Evolutionary conservation across 2,329 filamentous ascomycete species (phyloP).

Genomic region (Fusarium sacchari): DNA sequence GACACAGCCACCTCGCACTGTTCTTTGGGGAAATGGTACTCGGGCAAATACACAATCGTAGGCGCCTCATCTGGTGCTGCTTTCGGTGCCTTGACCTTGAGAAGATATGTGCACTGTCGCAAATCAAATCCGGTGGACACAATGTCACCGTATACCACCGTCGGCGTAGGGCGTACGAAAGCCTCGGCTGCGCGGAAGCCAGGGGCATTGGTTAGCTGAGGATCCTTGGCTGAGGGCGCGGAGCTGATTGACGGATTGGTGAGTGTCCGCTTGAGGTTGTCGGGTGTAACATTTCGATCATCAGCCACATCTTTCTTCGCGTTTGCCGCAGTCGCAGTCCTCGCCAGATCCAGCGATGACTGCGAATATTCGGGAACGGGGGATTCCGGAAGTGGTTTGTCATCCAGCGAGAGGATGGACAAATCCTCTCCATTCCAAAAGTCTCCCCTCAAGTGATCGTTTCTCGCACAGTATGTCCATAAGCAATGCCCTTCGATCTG

Average conservation of each 20-base stretch:
- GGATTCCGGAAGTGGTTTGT: conserved; percentile 69
- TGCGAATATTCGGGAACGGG: conserved; percentile 57
- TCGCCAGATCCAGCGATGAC: conserved; percentile 56
- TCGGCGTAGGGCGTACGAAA: conserved; percentile 86
- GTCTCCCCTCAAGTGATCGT: conserved; percentile 89
- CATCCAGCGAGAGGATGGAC: conserved; percentile 88
- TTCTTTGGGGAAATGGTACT: conserved; percentile 88
- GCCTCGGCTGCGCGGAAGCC: conserved; percentile 93
- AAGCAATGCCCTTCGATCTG: conserved; percentile 85
- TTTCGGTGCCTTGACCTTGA: conserved; percentile 72
- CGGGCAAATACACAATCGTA: conserved; percentile 86
- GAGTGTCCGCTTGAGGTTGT: conserved; percentile 79
- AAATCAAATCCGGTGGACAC: conserved; percentile 83
- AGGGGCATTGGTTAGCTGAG: conserved; percentile 69
- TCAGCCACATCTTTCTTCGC: conserved; percentile 57
- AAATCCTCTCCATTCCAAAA: conserved; percentile 98
- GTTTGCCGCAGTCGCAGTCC: conserved; percentile 26
- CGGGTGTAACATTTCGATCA: conserved; percentile 72
- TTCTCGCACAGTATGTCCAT: conserved; percentile 87
- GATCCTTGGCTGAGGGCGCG: conserved; percentile 59
- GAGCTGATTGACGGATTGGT: conserved; percentile 74
- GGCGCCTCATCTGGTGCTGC: conserved; percentile 71
- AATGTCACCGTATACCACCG: conserved; percentile 77
- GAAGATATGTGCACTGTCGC: conserved; percentile 77
- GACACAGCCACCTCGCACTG: conserved; percentile 78